Evolutionary conservation across 192 early-diverging fungal genomes (phyloP).

Genomic region (Coemansia sp.): DNA sequence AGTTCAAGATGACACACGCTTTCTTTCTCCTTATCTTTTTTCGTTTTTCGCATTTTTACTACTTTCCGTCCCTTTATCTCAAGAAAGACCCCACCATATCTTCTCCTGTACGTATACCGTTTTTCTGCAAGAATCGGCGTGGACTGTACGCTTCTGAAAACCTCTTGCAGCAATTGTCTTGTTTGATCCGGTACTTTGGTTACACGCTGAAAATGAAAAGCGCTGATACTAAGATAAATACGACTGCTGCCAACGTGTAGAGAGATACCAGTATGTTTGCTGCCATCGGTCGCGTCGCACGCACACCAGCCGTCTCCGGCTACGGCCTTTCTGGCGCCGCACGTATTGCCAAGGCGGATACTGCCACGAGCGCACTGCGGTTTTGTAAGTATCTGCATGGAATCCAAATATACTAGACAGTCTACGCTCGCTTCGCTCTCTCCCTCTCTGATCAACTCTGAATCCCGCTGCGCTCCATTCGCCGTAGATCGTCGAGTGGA

Average conservation of each 20-base stretch:
- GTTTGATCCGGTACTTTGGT: not conserved
- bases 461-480: too few relatives aligned
- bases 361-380: slow-evolving; percentile 8
- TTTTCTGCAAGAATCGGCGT: not conserved
- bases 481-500: too few relatives aligned
- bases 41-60: slow-evolving; percentile 3
- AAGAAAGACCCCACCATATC: too few relatives aligned
- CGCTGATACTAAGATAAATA: not conserved
- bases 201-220: not conserved
- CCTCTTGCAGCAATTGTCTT: not conserved
- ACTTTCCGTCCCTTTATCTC: not conserved
- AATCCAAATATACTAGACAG: not conserved
- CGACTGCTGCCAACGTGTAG: not conserved
- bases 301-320: slow-evolving; percentile 23
- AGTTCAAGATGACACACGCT: too few relatives aligned
- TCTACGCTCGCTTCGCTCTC: too few relatives aligned
- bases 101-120: not conserved
- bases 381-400: slow-evolving; percentile 25
- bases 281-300: slow-evolving; percentile 40
- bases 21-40: not conserved
- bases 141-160: not conserved
- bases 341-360: slow-evolving; percentile 6
- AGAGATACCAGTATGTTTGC: slow-evolving; percentile 32
- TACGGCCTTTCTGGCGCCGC: slow-evolving; percentile 17
- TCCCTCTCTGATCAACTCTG: too few relatives aligned